Evolutionary conservation across 257 asterid species (phyloP), one percentile per base, ranked within the genome.

Genomic region (Striga asiatica): DNA sequence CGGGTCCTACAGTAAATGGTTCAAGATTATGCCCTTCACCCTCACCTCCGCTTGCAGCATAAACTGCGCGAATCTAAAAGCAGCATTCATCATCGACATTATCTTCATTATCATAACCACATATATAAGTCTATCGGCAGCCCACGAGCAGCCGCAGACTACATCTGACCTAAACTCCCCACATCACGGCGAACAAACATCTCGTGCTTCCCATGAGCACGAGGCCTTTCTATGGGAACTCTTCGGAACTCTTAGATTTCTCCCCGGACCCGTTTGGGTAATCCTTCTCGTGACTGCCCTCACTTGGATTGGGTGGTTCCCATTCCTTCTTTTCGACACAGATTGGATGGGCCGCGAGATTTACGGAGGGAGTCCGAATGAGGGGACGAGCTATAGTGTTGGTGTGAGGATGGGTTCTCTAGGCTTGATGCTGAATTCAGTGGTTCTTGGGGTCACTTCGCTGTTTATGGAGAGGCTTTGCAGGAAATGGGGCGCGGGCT

Each of bases 261-360:
- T 85, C 53, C 77, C 97, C 17, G 72, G 77, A 39, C 20, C 83
- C 21, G 79, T 88, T 56, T 84, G 95, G 95, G 47, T 75, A 16
- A 76, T 80, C 61, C 81, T 84, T 77, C 82, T 85, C 49, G 95
- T 84, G 27, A 88, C 89, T 66, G 76, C 76, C 54, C 71, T 84
- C 60, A 84, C 82, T 50, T 88, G 97, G 97, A 77, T 81, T 25
- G 92, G 92, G 38, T 88, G 95, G 97, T 88, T 84, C 64, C 97
- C 95, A 0, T 88, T 82, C 81, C 69, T 73, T 72, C 84, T 88
- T 21, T 84, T 75, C 49, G 95, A 84, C 58, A 84, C 97, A 50
- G 97, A 88, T 67, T 88, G 94, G 97, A 82, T 88, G 93, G 94
- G 97, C 47, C 77, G 95, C 54, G 97, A 84, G 68, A 80, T 88